Evolutionary conservation across 164 flowering plant genomes (phyloP), one percentile per base, ranked within the genome.

Genomic region (Vitis riparia): DNA sequence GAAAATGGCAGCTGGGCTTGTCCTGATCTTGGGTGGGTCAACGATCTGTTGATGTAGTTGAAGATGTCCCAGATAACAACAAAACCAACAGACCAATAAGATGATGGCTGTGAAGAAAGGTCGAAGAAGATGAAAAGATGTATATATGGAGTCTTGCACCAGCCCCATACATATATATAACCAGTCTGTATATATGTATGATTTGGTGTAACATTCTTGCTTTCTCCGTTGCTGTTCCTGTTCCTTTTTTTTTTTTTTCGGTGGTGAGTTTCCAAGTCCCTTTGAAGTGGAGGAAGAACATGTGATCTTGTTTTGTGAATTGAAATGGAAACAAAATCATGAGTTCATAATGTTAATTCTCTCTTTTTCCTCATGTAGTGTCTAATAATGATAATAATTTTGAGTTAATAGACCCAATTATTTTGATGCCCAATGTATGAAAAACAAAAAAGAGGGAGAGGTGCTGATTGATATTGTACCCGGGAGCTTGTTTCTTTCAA

Each of bases 1-100:
- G 44, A 37, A 23, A 56, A 30, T 49, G 71, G 48, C 2, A 58
- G 4, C 48, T 63, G 44, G 44, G 50, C 27, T 27, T 73, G 76
- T 67, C 88, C 88, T 9, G 91, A 87, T 83, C 77, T 87, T 12
- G 88, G 83, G 16, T 87, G 91, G 91, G 88, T 87, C 17, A 82
- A 87, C 70, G 91, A 87, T 27, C 87, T 87, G 9, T 63, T 85
- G 70, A 83, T 74, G 80, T 83, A 75, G 68, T 57, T 11, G 63
- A 27, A 15, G 32, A n/a, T 12, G 51, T 11, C 15, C 69, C 53
- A 5, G 73, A 63, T 23, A 60, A 67, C 16, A 9, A 49, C 49
- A 12, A 10, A 12, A 8, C 19, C 47, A 16, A 56, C 29, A 7
- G 69, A 37, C 7, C 44, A 32, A 37, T 55, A 11, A 2, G 5